Percentiles rank a stretch among this genome's conserved stretches.
Evolutionary conservation across 805 yeast species (phyloP).

Genomic region (Candida khao-thaluensis): DNA sequence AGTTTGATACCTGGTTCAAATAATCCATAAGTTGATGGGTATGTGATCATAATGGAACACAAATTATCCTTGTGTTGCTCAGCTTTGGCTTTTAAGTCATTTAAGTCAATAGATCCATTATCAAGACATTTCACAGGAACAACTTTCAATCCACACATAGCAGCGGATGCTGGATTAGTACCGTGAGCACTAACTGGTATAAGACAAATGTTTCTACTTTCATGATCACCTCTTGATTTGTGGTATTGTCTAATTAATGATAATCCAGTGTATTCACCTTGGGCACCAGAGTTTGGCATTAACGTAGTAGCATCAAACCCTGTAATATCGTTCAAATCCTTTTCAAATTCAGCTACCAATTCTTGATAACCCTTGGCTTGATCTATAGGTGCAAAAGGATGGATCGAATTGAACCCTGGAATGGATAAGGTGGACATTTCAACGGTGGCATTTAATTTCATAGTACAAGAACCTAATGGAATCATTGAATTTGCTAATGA

Average conservation of each 20-base stretch:
- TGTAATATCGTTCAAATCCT: slow-evolving; percentile 85
- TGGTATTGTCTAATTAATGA: slow-evolving; percentile 80
- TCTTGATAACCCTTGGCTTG: slow-evolving; percentile 89
- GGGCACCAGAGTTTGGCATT: slow-evolving; percentile 98
- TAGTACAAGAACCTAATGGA: slow-evolving; percentile 95
- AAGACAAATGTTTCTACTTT: slow-evolving; percentile 78
- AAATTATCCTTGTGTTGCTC: slow-evolving; percentile 63
- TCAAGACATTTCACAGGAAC: slow-evolving; percentile 84
- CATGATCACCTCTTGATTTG: slow-evolving; percentile 61
- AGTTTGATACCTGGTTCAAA: slow-evolving; percentile 87
- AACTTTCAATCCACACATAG: slow-evolving; percentile 94
- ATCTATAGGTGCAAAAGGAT: slow-evolving; percentile 87
- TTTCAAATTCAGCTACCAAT: slow-evolving; percentile 71
- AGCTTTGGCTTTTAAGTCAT: slow-evolving; percentile 72
- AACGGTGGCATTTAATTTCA: slow-evolving; percentile 94
- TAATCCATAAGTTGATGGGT: slow-evolving; percentile 95
- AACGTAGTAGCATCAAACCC: slow-evolving; percentile 89
- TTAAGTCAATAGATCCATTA: slow-evolving; percentile 84
- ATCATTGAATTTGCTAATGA: slow-evolving; percentile 97
- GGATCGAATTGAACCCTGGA: slow-evolving; percentile 87
- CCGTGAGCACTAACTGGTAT: slow-evolving; percentile 99
- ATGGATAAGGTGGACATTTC: slow-evolving; percentile 93
- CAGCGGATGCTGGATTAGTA: slow-evolving; percentile 97
- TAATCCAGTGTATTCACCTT: slow-evolving; percentile 95
- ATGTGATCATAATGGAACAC: slow-evolving; percentile 95